These are phyloP conservation scores for Boletus rex-veris DNA, from an alignment of 768 basidiomycete genomes.

Conservation along the genomic window DNA sequence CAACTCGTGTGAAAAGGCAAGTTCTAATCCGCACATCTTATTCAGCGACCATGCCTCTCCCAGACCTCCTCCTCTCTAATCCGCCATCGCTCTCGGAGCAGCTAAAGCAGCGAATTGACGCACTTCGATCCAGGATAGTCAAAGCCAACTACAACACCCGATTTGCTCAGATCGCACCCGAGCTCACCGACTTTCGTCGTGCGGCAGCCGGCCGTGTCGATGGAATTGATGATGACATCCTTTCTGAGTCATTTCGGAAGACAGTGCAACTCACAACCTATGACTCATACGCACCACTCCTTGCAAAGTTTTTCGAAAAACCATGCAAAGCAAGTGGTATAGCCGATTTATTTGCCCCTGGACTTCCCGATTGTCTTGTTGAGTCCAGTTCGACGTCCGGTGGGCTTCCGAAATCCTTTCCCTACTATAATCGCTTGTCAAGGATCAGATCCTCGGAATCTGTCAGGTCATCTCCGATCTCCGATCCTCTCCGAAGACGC, in stretches of 20 bases:
- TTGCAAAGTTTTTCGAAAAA: conserved; percentile 5
- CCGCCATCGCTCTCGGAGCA: neutral
- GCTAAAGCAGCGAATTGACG: neutral
- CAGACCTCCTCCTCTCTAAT: conserved; percentile 1
- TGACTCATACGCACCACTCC: conserved; percentile 11
- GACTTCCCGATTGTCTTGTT: conserved; percentile 17
- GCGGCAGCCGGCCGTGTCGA: neutral
- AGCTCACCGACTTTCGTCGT: conserved; percentile 7
- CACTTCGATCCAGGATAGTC: neutral
- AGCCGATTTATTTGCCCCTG: conserved; percentile 13
- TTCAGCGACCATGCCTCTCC: neutral
- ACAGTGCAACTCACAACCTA: conserved; percentile 16
- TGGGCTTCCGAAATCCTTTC: conserved; percentile 10
- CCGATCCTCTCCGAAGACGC: neutral
- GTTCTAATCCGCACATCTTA: neutral
- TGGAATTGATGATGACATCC: neutral
- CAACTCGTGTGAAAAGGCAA: neutral
- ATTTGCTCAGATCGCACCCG: conserved; percentile 3
- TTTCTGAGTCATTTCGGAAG: conserved; percentile 7
- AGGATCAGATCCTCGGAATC: neutral
- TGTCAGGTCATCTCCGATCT: neutral
- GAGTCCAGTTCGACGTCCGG: conserved; percentile 21
- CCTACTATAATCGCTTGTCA: conserved; percentile 2
- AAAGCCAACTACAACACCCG: conserved; percentile 1
- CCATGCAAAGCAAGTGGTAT: conserved; percentile 3